Base-by-base conservation (phyloP, 306 rosid genomes). In the Cyclanthera cordifolia region DNA sequence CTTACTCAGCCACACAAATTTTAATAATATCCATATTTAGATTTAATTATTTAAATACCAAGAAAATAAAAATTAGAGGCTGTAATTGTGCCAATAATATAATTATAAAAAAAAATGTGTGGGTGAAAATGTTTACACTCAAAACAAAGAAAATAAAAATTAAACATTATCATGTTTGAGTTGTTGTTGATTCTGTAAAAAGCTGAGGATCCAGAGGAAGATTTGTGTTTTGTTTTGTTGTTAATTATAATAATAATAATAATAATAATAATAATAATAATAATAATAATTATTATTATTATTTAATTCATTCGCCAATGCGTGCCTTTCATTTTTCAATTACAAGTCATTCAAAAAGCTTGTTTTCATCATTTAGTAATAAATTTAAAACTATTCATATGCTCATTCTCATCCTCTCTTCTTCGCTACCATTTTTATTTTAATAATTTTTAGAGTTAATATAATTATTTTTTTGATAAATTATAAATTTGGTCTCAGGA, bases 301-400 rank as follows among this genome's bases (percentile, higher is more conserved):
- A n/a, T n/a, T n/a, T n/a, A n/a, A n/a, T n/a, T n/a, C n/a, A n/a
- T n/a, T n/a, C n/a, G n/a, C n/a, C n/a, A n/a, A n/a, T n/a, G n/a
- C n/a, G n/a, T 8, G 4, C 67, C 39, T 60, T 32, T 32, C 37
- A 32, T 2, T 2, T 32, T 32, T 6, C 37, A 32, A 32, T 57
- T 55, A 37, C 67, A 32, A 60, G 3, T 59, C 25, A 47, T 59
- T 24, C 67, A 60, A 60, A 60, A 58, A 58, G 66, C 46, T 45
- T 32, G 66, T 58, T 58, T 58, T n/a, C 66, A 30, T 58, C 24
- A 45, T 30, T 1, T 13, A 4, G 19, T 23, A 7, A 30, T 58
- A 5, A 15, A 17, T 15, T 28, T 53, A 20, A 10, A 2, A 17
- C 1, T 21, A 21, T 12, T 53, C 15, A 20, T 10, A 20, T 8